phyloP scores from a whole-genome alignment of 1,284 basidiomycete genomes.

The Ceratobasidium sp. region DNA sequence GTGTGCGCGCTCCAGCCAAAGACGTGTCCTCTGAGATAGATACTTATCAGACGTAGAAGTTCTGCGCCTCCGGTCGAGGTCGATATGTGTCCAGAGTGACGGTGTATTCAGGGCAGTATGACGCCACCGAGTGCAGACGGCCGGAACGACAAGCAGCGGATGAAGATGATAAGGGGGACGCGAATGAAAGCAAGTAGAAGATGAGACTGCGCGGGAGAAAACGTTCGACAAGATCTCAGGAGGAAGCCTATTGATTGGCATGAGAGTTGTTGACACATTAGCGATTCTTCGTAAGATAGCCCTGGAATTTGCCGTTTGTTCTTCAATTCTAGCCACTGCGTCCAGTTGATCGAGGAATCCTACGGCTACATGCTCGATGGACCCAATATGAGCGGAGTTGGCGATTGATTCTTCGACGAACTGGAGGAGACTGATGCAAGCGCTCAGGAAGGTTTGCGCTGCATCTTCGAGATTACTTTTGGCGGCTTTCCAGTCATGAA shows the following conservation, averaged over 20 bases:
- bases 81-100: background rate
- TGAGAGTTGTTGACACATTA: background rate
- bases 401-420: background rate
- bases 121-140: slow-evolving; percentile 16
- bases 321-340: background rate
- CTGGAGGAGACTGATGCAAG: background rate
- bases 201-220: background rate
- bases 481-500: too few species aligned
- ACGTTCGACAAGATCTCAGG: background rate
- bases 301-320: background rate
- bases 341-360: background rate
- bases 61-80: background rate
- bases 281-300: background rate
- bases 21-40: background rate
- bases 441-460: background rate
- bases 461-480: too few species aligned
- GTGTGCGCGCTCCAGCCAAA: background rate
- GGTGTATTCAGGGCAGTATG: background rate
- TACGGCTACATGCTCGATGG: too few species aligned
- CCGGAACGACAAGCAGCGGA: background rate
- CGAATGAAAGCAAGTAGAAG: background rate
- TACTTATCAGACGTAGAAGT: background rate
- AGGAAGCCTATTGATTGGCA: slow-evolving; percentile 8
- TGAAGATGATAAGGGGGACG: background rate
- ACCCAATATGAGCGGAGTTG: background rate